phyloP scores from a whole-genome alignment of 192 early-diverging fungal genomes.

The Umbelopsis ramanniana region DNA sequence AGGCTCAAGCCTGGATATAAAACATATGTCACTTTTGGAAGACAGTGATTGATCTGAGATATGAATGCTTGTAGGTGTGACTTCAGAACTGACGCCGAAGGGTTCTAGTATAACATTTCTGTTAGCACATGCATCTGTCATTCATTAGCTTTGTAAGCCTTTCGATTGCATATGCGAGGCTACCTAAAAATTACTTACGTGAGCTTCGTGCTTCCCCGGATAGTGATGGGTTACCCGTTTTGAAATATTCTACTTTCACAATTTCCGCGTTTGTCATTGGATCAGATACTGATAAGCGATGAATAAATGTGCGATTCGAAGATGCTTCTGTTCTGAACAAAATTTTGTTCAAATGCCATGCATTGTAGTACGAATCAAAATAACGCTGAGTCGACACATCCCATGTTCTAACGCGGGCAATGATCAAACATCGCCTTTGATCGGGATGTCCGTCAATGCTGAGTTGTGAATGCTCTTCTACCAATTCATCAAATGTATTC shows the following conservation, averaged over 20 bases:
- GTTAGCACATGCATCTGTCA: no score
- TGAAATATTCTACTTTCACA: constrained; percentile 19
- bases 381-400: background rate
- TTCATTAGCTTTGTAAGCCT: no score
- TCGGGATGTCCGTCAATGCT: background rate
- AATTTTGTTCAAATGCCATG: constrained; percentile 23
- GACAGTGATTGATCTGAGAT: no score
- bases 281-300: background rate
- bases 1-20: background rate
- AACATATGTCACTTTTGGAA: no score
- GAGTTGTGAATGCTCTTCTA: constrained; percentile 9
- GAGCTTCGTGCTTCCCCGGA: background rate
- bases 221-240: background rate
- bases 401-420: constrained; percentile 11
- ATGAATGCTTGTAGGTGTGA: no score
- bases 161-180: background rate
- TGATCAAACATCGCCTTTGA: background rate
- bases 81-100: no score
- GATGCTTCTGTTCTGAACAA: constrained; percentile 2
- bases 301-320: background rate
- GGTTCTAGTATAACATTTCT: no score
- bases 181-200: no score
- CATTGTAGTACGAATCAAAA: constrained; percentile 21
- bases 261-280: constrained; percentile 15
- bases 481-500: constrained; percentile 5